Evolutionary conservation across 805 yeast species (phyloP), one percentile per base, ranked within the genome.

Genomic region (Wickerhamiella cacticola): DNA sequence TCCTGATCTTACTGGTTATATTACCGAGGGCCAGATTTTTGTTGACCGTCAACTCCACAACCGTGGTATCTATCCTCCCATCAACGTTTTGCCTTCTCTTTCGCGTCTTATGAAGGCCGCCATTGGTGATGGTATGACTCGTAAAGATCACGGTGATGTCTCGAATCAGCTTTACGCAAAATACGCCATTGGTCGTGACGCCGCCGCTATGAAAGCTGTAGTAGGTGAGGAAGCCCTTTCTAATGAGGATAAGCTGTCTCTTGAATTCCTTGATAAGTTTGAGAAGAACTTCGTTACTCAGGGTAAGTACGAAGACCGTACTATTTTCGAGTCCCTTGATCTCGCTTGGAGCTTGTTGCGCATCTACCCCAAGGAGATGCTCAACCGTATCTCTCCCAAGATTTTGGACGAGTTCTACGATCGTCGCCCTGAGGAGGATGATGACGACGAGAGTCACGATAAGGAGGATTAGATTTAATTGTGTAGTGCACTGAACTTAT

Each of bases 151-250:
- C 64, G 95, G 97, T 70, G 99, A 92, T 72, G 98, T 92, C 53
- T 89, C 97, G 25, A 92, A 92, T 74, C 99, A 92, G 75, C 76
- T 92, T 63, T 92, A 92, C 65, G 99, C 99, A 61, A 92, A 92
- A 69, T 92, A 92, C 66, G 99, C 99, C 55, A 94, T 92, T 72
- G 99, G 99, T 75, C 84, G 88, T 71, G 99, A 92, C 70, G 99
- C 99, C 23, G 98, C 98, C 45, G 96, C 98, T 59, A 92, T 92
- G 99, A 92, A 92, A 72, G 95, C 98, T 12, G 99, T 92, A 57
- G 99, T 92, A 59, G 99, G 99, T 78, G 99, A 92, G 70, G 99
- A 92, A 70, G 98, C 99, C 29, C 74, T 92, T 62, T 87, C 96
- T 28, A 85, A 85, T 55, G 99, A 92, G 68, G 99, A 92, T 70